Base-by-base conservation (phyloP, 768 basidiomycete genomes). In the Neoboletus subvelutipes region DNA sequence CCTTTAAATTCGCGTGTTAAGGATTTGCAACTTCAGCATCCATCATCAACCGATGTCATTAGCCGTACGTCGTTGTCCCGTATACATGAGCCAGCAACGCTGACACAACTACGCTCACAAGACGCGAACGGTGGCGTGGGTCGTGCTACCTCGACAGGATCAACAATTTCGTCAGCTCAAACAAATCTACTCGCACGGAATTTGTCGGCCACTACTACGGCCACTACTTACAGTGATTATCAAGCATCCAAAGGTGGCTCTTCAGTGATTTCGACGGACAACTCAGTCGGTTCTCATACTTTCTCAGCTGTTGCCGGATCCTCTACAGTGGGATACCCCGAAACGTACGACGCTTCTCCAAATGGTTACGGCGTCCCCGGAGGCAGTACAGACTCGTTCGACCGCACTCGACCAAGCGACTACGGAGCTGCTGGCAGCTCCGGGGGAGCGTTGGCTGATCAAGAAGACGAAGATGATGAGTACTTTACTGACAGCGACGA, bases 401-500 rank as follows among this genome's bases (percentile, higher is more conserved):
- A 59, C 12, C 72, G 45, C 39, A 33, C 67, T 29, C 59, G 63
- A 13, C 62, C 58, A 18, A 58, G 55, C 36, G 63, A 62, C 20
- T 65, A 67, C 28, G 61, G 46, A 54, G 50, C 50, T 57, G 56
- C 59, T 55, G 60, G 62, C 53, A 52, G 55, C 46, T 47, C 60
- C 28, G 49, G 57, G 6, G 63, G 45, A 36, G 58, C 71, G 60
- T 42, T 61, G 17, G 67, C 43, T 17, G 64, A 63, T 7, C 62
- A 61, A 53, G 72, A 64, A 6, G 69, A 71, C n/a, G 70, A 72
- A 40, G 61, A 71, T 11, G 60, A 65, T 41, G 70, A 56, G 28
- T 70, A 56, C 67, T 75, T 73, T 43, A 69, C 72, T 12, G 76
- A 83, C 26, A 79, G 76, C 18, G 78, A 80, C 24, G 90, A 93